Evolutionary conservation across 2,329 filamentous ascomycete species (phyloP), one percentile per base, ranked within the genome.

Genomic region (Cordyceps farinosa): DNA sequence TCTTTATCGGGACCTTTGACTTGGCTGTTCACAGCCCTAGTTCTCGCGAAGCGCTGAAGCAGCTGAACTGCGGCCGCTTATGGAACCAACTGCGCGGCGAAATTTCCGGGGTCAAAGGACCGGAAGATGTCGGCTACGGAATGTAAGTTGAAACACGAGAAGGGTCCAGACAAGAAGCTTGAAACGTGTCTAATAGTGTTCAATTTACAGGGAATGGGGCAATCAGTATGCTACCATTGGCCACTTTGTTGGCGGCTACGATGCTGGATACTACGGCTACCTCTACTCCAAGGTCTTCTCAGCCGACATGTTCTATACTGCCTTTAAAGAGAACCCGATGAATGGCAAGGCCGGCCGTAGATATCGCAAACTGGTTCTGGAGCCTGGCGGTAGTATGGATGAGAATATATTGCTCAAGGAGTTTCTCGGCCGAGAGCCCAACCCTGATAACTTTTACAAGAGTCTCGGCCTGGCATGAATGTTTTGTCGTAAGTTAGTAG

Each of bases 201-300:
- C 22, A 11, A 13, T 34, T 48, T 27, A 48, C 51, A 85, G 83
- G 72, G 81, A 82, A 65, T 92, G 90, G 89, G 90, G 89, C 48
- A 84, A 92, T 69, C 89, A 90, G 11, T 86, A 93, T 71, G 89
- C 90, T 5, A 91, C 87, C 0, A 92, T 94, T 71, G 90, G 90
- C 17, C 91, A 95, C 75, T 80, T 94, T 66, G 90, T 94, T 65
- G 90, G 90, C 61, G 91, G 91, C 2, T 95, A 95, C 71, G 91
- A 94, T 74, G 90, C 90, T 34, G 90, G 90, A 48, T 94, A 94
- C 78, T 95, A 95, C 74, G 86, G 86, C 69, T 89, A 89, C 72
- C 77, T 89, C 44, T 89, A 85, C 66, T 91, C 88, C 1, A 85
- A 91, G 74, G 91, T 94, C 27, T 94, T 93, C 77, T 90, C 87